A percentile compares a stretch with the other conserved stretches of the same genome.
phyloP scores from a whole-genome alignment of 768 basidiomycete species.

The Antrodiella citrinella region DNA sequence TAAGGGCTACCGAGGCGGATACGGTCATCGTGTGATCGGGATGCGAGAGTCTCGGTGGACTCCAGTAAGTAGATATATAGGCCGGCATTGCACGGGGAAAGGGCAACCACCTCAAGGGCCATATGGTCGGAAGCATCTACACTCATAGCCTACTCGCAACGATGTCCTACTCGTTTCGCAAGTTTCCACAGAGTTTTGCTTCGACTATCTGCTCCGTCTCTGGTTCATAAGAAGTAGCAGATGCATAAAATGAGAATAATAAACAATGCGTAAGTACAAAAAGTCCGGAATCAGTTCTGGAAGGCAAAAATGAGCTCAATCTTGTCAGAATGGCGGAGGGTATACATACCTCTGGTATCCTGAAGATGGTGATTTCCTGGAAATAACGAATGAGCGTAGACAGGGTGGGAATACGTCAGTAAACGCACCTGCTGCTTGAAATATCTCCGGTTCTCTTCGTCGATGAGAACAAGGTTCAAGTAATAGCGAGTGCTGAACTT shows the following conservation, averaged over 20 bases:
- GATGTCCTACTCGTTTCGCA: too few species aligned
- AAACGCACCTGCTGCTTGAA: conserved; percentile 89
- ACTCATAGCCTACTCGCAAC: too few species aligned
- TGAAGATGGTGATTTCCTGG: conserved; percentile 82
- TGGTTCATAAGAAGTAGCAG: too few species aligned
- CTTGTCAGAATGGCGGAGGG: neutral
- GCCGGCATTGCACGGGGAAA: too few species aligned
- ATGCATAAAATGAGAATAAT: conserved; percentile 8
- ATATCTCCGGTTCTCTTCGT: conserved; percentile 96
- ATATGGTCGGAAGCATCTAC: too few species aligned
- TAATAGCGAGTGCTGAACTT: conserved; percentile 97
- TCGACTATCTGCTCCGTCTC: too few species aligned
- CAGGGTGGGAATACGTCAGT: conserved; percentile 8
- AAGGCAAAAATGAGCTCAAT: neutral
- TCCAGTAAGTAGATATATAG: too few species aligned
- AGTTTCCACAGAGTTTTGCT: too few species aligned
- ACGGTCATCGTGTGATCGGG: too few species aligned
- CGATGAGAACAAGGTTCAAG: conserved; percentile 93
- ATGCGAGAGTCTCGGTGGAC: too few species aligned
- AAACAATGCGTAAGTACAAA: conserved; percentile 19
- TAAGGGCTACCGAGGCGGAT: too few species aligned
- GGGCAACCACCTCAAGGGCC: too few species aligned
- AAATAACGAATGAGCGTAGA: neutral
- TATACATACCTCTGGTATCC: conserved; percentile 72
- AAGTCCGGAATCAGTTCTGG: conserved; percentile 27